Percentiles rank a stretch among this genome's conserved stretches.
These are phyloP conservation scores for Trichopus zeylanicus DNA, from an alignment of 116 monocot species.

Conservation along the genomic window DNA sequence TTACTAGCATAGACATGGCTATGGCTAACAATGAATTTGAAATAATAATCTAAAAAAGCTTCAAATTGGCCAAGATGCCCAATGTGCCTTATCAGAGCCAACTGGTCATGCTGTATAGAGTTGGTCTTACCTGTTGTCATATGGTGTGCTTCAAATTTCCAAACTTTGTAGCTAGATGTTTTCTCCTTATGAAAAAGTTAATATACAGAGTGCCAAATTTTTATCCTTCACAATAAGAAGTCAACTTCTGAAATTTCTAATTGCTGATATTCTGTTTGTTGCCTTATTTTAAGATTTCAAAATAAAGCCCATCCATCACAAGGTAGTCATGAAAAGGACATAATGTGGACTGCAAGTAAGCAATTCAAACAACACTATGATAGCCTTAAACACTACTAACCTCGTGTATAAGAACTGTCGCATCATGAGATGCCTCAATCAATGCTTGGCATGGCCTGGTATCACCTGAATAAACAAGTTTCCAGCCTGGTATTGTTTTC, in stretches of 20 bases:
- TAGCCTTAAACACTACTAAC: slow-evolving; percentile 14
- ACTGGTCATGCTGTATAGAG: neutral
- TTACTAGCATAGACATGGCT: too few species aligned
- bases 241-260: too few species aligned
- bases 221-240: too few species aligned
- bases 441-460: slow-evolving; percentile 84
- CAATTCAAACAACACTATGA: slow-evolving; percentile 1
- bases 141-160: neutral
- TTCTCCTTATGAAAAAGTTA: too few species aligned
- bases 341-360: neutral
- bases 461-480: slow-evolving; percentile 96
- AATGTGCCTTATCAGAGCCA: neutral
- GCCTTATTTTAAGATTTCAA: too few species aligned
- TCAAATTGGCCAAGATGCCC: neutral
- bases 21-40: neutral
- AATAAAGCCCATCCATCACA: too few species aligned
- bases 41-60: neutral
- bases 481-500: slow-evolving; percentile 83
- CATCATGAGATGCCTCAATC: slow-evolving; percentile 66
- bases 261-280: too few species aligned
- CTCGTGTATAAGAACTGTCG: slow-evolving; percentile 96
- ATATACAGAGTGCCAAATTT: too few species aligned
- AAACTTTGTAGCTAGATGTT: too few species aligned
- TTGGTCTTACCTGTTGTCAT: neutral
- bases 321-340: neutral